Conservation (phyloP, 495 filamentous ascomycete genomes). For the Penicillium crystallinum region DNA sequence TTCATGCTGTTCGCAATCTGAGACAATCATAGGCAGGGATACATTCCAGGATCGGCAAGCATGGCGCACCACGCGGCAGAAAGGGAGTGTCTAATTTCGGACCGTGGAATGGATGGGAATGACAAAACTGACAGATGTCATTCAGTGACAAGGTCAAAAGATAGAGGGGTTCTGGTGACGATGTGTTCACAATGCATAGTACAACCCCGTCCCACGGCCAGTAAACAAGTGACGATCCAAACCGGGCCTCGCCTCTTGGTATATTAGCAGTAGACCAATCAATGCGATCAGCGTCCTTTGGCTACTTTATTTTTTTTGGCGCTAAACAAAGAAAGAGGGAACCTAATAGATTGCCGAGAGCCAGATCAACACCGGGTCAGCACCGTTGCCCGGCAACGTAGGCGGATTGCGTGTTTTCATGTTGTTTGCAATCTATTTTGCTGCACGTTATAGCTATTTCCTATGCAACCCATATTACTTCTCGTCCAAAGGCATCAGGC, state of each 20-base stretch:
- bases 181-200: not conserved
- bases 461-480: conserved; percentile 1
- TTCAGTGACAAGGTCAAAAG: not conserved
- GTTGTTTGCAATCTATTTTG: not conserved
- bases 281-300: not conserved
- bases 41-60: conserved; percentile 29
- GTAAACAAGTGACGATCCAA: conserved; percentile 3
- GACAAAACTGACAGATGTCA: not conserved
- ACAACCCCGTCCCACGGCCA: not conserved
- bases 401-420: conserved; percentile 2
- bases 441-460: not conserved
- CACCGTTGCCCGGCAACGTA: conserved; percentile 4
- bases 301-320: conserved; percentile 1
- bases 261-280: conserved; percentile 5
- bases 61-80: conserved; percentile 24
- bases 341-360: conserved; percentile 15
- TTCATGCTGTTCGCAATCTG: conserved; percentile 23
- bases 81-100: conserved; percentile 9
- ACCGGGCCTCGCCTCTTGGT: not conserved
- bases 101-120: not conserved
- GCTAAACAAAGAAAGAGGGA: conserved; percentile 14
- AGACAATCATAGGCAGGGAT: conserved; percentile 23
- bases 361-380: not conserved
- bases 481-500: not conserved
- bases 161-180: not conserved